Percentiles rank a stretch among this genome's conserved stretches.
These are phyloP conservation scores for Thuja plicata DNA, from an alignment of 83 land plant genomes.

Conservation along the genomic window DNA sequence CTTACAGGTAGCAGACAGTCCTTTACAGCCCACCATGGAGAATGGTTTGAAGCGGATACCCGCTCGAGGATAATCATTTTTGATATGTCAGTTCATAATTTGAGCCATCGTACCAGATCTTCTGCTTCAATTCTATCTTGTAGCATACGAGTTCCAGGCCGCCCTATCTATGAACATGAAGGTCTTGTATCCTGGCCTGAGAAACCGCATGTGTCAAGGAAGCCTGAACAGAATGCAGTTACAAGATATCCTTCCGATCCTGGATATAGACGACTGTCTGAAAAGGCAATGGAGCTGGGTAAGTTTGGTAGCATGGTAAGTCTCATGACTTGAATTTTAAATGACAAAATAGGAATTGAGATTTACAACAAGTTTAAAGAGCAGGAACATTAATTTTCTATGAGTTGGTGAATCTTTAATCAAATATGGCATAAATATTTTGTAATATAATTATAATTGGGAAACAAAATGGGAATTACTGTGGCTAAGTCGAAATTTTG, in stretches of 20 bases:
- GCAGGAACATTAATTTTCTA: background rate
- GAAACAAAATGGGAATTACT: background rate
- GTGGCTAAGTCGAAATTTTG: background rate
- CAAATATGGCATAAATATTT: background rate
- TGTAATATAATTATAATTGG: background rate
- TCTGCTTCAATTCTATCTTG: conserved; percentile 30
- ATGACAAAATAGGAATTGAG: background rate
- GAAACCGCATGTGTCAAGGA: conserved; percentile 11
- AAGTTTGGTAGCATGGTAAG: conserved; percentile 74
- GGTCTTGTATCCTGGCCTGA: conserved; percentile 71
- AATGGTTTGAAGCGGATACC: conserved; percentile 57
- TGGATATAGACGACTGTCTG: conserved; percentile 25
- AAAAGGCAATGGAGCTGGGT: conserved; percentile 54
- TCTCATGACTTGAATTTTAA: background rate
- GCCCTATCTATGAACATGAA: conserved; percentile 44
- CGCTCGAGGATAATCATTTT: conserved; percentile 71
- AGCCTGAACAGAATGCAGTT: conserved; percentile 8
- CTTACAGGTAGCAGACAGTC: conserved; percentile 34
- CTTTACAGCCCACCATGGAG: conserved; percentile 35
- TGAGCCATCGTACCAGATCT: conserved; percentile 19
- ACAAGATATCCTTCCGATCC: conserved; percentile 12
- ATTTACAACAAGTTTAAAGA: background rate
- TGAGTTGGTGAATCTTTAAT: background rate
- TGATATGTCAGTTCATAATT: conserved; percentile 37
- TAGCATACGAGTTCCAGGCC: conserved; percentile 29